Percentiles rank a stretch among this genome's conserved stretches.
Conservation (phyloP, 106 monocot genomes). For the Acorus gramineus region DNA sequence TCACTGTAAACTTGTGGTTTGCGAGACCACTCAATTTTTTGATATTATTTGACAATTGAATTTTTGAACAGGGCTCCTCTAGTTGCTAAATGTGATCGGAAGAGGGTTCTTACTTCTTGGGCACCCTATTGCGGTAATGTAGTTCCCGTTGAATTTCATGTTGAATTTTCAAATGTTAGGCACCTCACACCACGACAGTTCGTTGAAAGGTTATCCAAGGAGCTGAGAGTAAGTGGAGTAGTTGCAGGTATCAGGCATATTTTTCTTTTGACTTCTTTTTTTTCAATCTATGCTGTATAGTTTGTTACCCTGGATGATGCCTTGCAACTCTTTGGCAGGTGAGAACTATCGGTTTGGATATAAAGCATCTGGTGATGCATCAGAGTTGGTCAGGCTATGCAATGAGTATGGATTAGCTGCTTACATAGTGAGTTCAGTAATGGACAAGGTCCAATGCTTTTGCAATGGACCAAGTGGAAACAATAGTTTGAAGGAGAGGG, state of each 20-base stretch:
- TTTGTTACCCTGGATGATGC: not conserved
- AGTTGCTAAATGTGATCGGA: constrained; percentile 81
- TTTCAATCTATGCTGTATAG: not conserved
- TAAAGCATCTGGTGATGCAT: constrained; percentile 79
- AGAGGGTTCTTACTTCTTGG: constrained; percentile 77
- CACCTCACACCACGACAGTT: constrained; percentile 74
- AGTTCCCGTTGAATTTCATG: constrained; percentile 70
- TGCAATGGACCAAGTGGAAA: constrained; percentile 24
- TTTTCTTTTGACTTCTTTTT: not conserved
- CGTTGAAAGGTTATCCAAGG: constrained; percentile 79
- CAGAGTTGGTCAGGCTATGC: constrained; percentile 67
- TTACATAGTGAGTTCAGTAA: constrained; percentile 63
- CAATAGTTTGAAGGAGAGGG: constrained; percentile 20
- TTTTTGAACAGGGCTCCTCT: constrained; percentile 61
- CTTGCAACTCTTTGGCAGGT: constrained; percentile 32
- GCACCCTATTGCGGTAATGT: constrained; percentile 64
- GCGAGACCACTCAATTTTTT: no score
- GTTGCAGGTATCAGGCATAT: constrained; percentile 70
- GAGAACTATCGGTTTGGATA: constrained; percentile 97
- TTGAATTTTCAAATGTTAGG: constrained; percentile 86
- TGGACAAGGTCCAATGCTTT: constrained; percentile 39
- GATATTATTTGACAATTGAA: no score
- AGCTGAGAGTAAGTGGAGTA: constrained; percentile 76
- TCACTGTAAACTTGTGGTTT: not conserved
- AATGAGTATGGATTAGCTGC: constrained; percentile 62